Evolutionary conservation across 768 basidiomycete genomes (phyloP).

Genomic region (Saitozyma sp.): DNA sequence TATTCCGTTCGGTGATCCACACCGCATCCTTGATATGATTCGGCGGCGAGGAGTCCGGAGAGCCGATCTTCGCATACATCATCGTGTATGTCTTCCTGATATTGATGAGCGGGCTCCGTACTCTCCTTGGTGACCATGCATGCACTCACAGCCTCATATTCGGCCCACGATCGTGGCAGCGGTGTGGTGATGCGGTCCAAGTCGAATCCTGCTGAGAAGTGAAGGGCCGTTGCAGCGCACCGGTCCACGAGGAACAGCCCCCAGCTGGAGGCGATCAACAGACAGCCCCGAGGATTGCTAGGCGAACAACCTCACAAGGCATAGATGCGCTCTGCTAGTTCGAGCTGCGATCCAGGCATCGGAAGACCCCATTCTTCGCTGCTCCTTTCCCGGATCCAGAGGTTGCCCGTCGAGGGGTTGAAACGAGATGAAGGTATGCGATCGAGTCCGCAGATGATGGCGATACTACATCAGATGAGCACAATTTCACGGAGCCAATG

Average conservation of each 20-base stretch:
- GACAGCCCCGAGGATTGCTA: not conserved
- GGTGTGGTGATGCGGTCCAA: slow-evolving; percentile 15
- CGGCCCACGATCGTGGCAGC: slow-evolving; percentile 21
- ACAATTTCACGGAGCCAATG: not conserved
- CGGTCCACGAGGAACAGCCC: slow-evolving; percentile 25
- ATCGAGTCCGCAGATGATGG: slow-evolving; percentile 18
- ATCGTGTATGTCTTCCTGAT: not conserved
- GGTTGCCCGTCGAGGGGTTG: not conserved
- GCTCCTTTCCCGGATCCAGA: not conserved
- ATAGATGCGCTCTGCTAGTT: slow-evolving; percentile 27
- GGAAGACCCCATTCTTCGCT: slow-evolving; percentile 1
- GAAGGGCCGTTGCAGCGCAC: slow-evolving; percentile 15
- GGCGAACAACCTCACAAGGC: slow-evolving; percentile 22
- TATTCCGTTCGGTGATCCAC: not conserved
- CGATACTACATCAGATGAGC: slow-evolving; percentile 5
- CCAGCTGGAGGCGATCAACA: slow-evolving; percentile 14
- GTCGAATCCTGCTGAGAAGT: slow-evolving; percentile 17
- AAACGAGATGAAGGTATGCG: slow-evolving; percentile 8
- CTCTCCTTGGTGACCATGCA: too few relatives aligned
- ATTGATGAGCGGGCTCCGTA: too few relatives aligned
- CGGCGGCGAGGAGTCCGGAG: not conserved
- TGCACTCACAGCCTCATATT: slow-evolving; percentile 22
- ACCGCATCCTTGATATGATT: not conserved
- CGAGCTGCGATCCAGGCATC: slow-evolving; percentile 4
- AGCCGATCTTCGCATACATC: not conserved